Conservation (phyloP, 2,329 filamentous ascomycete genomes). For the Alternaria brassicae region DNA sequence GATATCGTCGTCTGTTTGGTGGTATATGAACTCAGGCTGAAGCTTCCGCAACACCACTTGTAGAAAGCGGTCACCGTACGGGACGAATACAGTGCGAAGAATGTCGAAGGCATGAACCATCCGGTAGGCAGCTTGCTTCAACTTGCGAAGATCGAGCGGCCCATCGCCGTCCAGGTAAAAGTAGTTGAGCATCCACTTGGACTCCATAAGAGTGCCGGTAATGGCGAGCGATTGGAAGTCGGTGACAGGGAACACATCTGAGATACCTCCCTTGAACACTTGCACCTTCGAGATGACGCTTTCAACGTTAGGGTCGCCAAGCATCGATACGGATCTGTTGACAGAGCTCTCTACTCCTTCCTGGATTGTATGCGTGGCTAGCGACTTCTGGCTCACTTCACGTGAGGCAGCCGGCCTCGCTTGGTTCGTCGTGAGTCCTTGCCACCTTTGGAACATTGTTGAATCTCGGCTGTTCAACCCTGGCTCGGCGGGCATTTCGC, state of each 20-base stretch:
- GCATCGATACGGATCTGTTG: conserved; percentile 38
- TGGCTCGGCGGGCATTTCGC: conserved; percentile 16
- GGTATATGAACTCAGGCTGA: conserved; percentile 41
- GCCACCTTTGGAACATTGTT: conserved; percentile 39
- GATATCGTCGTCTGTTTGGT: conserved; percentile 40
- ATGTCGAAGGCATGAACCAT: conserved; percentile 46
- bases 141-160: conserved; percentile 39
- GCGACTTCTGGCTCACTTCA: conserved; percentile 22
- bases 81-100: conserved; percentile 46
- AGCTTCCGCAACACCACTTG: conserved; percentile 44
- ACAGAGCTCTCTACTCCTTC: conserved; percentile 27
- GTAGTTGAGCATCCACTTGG: conserved; percentile 48
- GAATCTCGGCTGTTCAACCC: conserved; percentile 19
- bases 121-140: conserved; percentile 42
- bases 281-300: conserved; percentile 47
- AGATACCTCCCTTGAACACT: conserved; percentile 47
- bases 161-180: conserved; percentile 44
- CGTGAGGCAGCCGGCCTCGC: conserved; percentile 19
- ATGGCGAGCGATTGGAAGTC: conserved; percentile 47
- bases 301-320: conserved; percentile 45
- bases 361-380: conserved; percentile 37
- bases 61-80: conserved; percentile 43
- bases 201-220: conserved; percentile 43
- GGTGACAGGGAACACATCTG: conserved; percentile 42
- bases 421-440: conserved; percentile 25